Base-by-base conservation (phyloP, 2,329 filamentous ascomycete species). In the Aspergillus brunneoviolaceus region DNA sequence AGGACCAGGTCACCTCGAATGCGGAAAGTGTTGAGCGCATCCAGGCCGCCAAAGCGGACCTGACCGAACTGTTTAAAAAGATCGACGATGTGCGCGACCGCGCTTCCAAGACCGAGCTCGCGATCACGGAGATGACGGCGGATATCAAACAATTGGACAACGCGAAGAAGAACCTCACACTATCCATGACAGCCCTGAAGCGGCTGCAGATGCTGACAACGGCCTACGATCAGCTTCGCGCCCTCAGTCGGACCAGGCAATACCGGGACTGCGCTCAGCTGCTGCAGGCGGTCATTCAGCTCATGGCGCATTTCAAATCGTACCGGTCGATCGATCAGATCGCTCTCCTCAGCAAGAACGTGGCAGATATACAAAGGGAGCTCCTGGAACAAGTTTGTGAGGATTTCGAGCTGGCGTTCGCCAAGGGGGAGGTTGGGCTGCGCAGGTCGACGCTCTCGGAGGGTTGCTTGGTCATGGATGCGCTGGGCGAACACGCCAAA, bases 321-420 rank as follows among this genome's bases (percentile, higher is more conserved):
- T 99, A 98, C 76, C 84, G 95, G 60, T 96, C 92, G 69, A 98
- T 99, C 68, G 94, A 98, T 74, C 95, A 99, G 82, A 98, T 99
- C 73, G 95, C 95, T 29, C 90, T 90, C 0, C 82, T 99, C 64
- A 96, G 92, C 72, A 87, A 92, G 55, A 96, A 96, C 69, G 95
- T 99, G 39, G 89, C 92, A 5, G 95, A 98, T 69, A 83, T 99
- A 64, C 95, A 99, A 79, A 83, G 93, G 61, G 93, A 97, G 75
- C 79, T 99, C 60, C 80, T 97, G 59, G 95, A 99, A 79, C 95
- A 99, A 77, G 89, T 99, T n/a, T 99, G 95, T 74, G 95, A 98
- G 77, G 95, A 99, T 76, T 99, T 99, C 73, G 95, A 99, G 80
- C 85, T 97, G 60, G 90, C 91, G 0, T 99, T 98, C 76, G 89